A percentile compares a stretch with the other conserved stretches of the same genome.
Conservation (phyloP, 495 filamentous ascomycete genomes). For the Penicillium cataractarum region DNA sequence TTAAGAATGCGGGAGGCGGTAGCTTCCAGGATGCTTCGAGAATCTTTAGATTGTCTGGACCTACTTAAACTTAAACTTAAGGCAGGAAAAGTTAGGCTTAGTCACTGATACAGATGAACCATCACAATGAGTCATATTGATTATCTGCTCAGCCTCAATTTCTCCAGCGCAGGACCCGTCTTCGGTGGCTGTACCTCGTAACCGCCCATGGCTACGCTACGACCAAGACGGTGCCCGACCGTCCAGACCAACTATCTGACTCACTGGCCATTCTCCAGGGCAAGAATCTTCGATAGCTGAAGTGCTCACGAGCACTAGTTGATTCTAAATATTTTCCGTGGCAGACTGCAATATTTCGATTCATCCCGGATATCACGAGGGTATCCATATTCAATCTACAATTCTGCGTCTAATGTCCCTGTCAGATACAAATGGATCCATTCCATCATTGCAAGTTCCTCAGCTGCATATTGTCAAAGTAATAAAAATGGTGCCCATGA, state of each 20-base stretch:
- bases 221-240: slow-evolving; percentile 1
- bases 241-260: background rate
- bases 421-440: too few relatives aligned
- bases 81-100: too few relatives aligned
- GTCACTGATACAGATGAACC: too few relatives aligned
- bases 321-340: too few relatives aligned
- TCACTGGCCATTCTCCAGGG: background rate
- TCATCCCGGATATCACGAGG: too few relatives aligned
- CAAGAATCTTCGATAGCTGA: background rate
- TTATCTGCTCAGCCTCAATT: slow-evolving; percentile 1
- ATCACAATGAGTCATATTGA: slow-evolving; percentile 1
- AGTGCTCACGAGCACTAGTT: too few relatives aligned
- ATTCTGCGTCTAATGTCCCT: too few relatives aligned
- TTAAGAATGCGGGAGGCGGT: slow-evolving; percentile 11
- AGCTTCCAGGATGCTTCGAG: background rate
- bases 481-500: background rate
- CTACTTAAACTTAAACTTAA: too few relatives aligned
- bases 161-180: background rate
- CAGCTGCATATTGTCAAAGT: background rate
- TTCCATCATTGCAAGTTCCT: too few relatives aligned
- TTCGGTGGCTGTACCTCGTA: background rate
- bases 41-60: background rate
- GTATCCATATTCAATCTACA: too few relatives aligned
- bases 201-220: background rate
- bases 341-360: too few relatives aligned